Base-by-base conservation (phyloP, 179 eudicot species). In the Beta macrorhiza region DNA sequence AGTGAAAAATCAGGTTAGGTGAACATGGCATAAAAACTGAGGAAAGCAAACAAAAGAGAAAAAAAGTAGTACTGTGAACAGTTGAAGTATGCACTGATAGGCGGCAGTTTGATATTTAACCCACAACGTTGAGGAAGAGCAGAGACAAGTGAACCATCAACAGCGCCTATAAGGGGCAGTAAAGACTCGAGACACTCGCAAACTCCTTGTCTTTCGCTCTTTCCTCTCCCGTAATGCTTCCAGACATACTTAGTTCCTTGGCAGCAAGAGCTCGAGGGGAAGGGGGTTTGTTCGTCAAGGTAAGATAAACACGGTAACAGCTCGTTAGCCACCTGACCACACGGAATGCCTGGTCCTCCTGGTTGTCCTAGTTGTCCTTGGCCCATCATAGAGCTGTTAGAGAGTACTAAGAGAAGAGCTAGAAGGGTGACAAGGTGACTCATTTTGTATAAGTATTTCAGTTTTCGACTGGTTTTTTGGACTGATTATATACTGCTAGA, bases 91-190 rank as follows among this genome's bases (percentile, higher is more conserved):
- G 4, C 37, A 14, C 14, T 63, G 59, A 85, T 47, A 14, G 81
- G 79, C 74, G 88, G 88, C 56, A 85, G 57, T n/a, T 59, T 58
- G 58, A 83, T 15, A 0, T 20, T 68, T 45, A 85, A 25, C 7
- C 84, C 83, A 67, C 88, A 85, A 0, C 32, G 59, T 11, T 20
- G 37, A 37, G 88, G 88, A 77, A 85, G 79, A 57, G n/a, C 14
- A n/a, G 88, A 37, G 42, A 83, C 7, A 3, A 77, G 59, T 5
- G 79, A 64, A 12, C 51, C 72, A 65, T 85, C 64, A 47, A 82
- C 29, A 0, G 14, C 10, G 1, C 79, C 78, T 44, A 79, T 14
- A 11, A 72, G 29, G 17, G 83, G 83, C 49, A 75, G 56, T 42
- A 63, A 37, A 45, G 83, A 80, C 62, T 72, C 67, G 19, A 85